Base-by-base conservation (phyloP, 148 eudicot genomes). In the Tetragonia tetragonoides region DNA sequence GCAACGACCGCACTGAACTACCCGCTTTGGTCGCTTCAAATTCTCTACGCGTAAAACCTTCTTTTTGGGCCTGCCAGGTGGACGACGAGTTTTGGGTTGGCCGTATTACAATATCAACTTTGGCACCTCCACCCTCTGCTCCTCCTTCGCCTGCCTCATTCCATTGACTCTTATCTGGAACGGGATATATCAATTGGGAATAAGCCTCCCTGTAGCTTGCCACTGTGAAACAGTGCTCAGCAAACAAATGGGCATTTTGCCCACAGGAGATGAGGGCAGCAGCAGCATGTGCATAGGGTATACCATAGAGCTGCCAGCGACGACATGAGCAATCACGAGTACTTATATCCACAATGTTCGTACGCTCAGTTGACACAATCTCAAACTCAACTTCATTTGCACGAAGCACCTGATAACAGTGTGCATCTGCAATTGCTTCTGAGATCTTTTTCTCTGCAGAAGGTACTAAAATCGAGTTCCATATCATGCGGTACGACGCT, bases 361-460 rank as follows among this genome's bases (percentile, higher is more conserved):
- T 95, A 47, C 99, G 83, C 81, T 95, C 99, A 10, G 91, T 87
- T n/a, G 99, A 95, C 7, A 95, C 99, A 24, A 95, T 90, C 86
- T 95, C 99, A 81, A 95, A 95, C 85, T 95, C 99, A 12, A 95
- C 92, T 83, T 95, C 99, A 68, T 95, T 95, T 71, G 97, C 99
- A 39, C 99, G 94, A 56, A 93, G 93, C 60, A 95, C 99, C 81
- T 95, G 95, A 73, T 95, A 95, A 73, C 99, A 95, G 20, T 75
- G 88, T 3, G 97, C 88, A 82, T 95, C 99, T 15, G 95, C 83
- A 49, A 95, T 90, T 14, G 99, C 97, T 83, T 95, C 97, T 14
- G 86, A 75, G 28, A 95, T 83, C 80, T 86, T 82, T 84, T 91
- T 91, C 83, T 95, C 99, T 23, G 99, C 99, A 18, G 91, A 90